Evolutionary conservation across 257 asterid species (phyloP).

Genomic region (Primulina eburnea): DNA sequence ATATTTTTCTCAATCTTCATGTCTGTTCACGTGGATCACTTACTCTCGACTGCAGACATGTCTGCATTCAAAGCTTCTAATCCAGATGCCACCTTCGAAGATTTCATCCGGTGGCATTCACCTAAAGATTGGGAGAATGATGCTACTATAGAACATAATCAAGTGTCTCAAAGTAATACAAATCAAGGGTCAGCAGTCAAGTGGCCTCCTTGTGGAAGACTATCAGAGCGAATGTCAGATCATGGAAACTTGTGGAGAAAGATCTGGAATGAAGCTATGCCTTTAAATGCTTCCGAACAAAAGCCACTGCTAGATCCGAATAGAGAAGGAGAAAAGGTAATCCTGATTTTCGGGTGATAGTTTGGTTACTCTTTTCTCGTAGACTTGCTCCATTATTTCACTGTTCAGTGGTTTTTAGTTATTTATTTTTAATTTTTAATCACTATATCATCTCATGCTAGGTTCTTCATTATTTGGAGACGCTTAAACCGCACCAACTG

Average conservation of each 20-base stretch:
- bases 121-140: conserved; percentile 93
- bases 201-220: conserved; percentile 96
- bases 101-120: conserved; percentile 97
- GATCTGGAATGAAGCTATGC: conserved; percentile 72
- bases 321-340: conserved; percentile 97
- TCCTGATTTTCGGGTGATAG: conserved; percentile 4
- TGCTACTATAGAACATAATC: conserved; percentile 29
- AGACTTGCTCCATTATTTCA: neutral
- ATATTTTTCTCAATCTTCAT: neutral
- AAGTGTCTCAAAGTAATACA: conserved; percentile 33
- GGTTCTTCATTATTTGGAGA: conserved; percentile 96
- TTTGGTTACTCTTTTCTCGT: conserved; percentile 3
- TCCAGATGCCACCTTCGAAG: conserved; percentile 92
- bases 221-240: conserved; percentile 92
- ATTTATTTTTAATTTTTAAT: conserved; percentile 9
- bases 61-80: conserved; percentile 95
- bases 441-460: conserved; percentile 27
- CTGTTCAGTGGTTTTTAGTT: neutral
- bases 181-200: conserved; percentile 25
- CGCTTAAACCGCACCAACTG: conserved; percentile 64
- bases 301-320: conserved; percentile 89
- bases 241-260: conserved; percentile 83
- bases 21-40: neutral
- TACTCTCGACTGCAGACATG: conserved; percentile 60
- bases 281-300: conserved; percentile 73